Base-by-base conservation (phyloP, 106 monocot species). In the Chionographis japonica region DNA sequence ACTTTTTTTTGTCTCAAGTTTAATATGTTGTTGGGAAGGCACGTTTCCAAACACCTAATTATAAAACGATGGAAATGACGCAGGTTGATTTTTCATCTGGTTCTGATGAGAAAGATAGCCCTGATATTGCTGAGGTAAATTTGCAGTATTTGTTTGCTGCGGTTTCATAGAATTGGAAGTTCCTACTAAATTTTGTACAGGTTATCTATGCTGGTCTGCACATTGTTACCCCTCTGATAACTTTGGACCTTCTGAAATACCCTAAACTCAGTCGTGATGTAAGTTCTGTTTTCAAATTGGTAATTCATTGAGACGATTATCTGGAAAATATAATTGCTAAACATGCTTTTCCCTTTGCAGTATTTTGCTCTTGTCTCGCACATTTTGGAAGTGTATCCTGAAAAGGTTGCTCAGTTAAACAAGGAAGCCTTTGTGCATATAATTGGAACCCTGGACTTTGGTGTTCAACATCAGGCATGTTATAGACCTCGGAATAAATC, bases 321-420 rank as follows among this genome's bases (percentile, higher is more conserved):
- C 68, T 49, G 40, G 13, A 9, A 42, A 14, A 15, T 1, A 37
- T 37, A 37, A 4, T 61, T 58, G 3, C 39, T 12, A 37, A 52
- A 55, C 54, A 5, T 68, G 55, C 59, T 57, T 63, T 62, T 27
- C 51, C 38, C 19, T 61, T 67, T 84, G 58, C 89, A 98, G 98
- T 98, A 98, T 83, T 98, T 90, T 84, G 51, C 74, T 61, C 79
- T 98, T 15, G 52, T 93, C 37, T 83, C 98, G 42, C 92, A 93
- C 72, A 79, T 98, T 83, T 72, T 98, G 77, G 98, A 98, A 79
- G 83, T 98, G 15, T 93, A 98, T 67, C 98, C 98, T 51, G 98
- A 98, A 79, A 98, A 93, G 79, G 80, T 93, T 81, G 84, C 81
- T 64, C 79, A 79, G 40, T 74, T 98, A 54, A 90, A 79, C 60